phyloP scores from a whole-genome alignment of 2,329 filamentous ascomycete species.

The Magnaporthiopsis rhizophila region DNA sequence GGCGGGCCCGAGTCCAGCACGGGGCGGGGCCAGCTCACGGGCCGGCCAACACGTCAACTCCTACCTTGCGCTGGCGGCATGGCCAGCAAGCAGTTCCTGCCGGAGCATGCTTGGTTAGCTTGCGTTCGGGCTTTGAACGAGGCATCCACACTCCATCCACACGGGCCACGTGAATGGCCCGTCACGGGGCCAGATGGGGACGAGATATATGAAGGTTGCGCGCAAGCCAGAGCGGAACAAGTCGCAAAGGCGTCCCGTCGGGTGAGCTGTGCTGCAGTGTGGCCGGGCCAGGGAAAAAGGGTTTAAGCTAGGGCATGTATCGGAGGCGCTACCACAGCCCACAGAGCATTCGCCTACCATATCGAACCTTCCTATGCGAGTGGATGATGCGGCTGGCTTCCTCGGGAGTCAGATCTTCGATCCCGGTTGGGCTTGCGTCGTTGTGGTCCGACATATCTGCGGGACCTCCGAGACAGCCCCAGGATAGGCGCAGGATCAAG shows the following conservation, averaged over 20 bases:
- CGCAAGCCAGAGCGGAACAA: not conserved
- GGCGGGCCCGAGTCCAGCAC: not conserved
- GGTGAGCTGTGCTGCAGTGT: not conserved
- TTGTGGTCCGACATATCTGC: conserved; percentile 35
- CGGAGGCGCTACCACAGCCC: too few relatives aligned
- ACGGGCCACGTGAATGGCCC: not conserved
- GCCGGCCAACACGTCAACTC: conserved; percentile 31
- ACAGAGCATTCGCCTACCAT: conserved; percentile 40
- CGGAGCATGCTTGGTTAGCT: not conserved
- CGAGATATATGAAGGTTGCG: not conserved
- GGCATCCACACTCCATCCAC: not conserved
- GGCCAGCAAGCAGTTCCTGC: conserved; percentile 59
- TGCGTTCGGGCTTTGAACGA: not conserved
- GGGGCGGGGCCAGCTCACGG: not conserved
- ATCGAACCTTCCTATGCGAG: conserved; percentile 60
- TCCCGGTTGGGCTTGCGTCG: conserved; percentile 30
- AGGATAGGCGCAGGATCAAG: not conserved
- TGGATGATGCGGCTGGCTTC: conserved; percentile 62
- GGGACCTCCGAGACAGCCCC: not conserved
- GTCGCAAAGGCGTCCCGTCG: not conserved
- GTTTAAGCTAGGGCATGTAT: too few relatives aligned
- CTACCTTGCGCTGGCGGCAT: conserved; percentile 59
- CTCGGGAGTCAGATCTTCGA: conserved; percentile 54
- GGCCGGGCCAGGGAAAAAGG: not conserved
- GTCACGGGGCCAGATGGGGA: not conserved